Percentiles rank a stretch among this genome's conserved stretches.
Evolutionary conservation across 2,329 filamentous ascomycete genomes (phyloP).

Genomic region (Fusarium chaquense): DNA sequence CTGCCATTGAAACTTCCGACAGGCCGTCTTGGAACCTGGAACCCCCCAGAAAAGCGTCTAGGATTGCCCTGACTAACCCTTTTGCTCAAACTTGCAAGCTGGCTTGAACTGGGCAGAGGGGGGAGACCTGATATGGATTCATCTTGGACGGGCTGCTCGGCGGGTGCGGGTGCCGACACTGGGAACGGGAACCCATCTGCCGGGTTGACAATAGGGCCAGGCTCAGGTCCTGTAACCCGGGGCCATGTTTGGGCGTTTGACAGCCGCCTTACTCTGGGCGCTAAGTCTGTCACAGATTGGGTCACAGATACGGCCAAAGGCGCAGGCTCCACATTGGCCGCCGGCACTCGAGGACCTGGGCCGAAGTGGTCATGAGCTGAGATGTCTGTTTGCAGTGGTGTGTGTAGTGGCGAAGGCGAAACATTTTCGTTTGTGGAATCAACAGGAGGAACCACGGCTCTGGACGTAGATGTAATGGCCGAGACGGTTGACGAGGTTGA

Average conservation of each 20-base stretch:
- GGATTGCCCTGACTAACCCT: slow-evolving; percentile 55
- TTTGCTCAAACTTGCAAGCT: slow-evolving; percentile 54
- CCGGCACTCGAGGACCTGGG: slow-evolving; percentile 38
- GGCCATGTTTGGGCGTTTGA: slow-evolving; percentile 63
- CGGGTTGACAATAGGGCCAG: slow-evolving; percentile 34
- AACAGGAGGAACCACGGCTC: slow-evolving; percentile 28
- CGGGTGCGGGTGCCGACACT: slow-evolving; percentile 51
- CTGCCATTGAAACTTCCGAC: slow-evolving; percentile 52
- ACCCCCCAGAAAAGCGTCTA: slow-evolving; percentile 59
- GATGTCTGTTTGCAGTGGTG: slow-evolving; percentile 17
- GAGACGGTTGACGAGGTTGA: slow-evolving; percentile 38
- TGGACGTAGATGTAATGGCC: slow-evolving; percentile 8
- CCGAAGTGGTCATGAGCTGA: slow-evolving; percentile 10
- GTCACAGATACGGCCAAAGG: slow-evolving; percentile 42
- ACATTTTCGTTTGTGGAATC: slow-evolving; percentile 7
- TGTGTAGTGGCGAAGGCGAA: slow-evolving; percentile 17
- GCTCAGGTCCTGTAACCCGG: slow-evolving; percentile 47
- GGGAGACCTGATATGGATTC: slow-evolving; percentile 54
- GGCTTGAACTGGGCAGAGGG: slow-evolving; percentile 55
- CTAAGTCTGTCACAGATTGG: slow-evolving; percentile 24
- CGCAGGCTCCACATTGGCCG: slow-evolving; percentile 49
- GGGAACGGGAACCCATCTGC: slow-evolving; percentile 57
- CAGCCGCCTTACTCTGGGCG: slow-evolving; percentile 46
- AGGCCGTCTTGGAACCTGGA: slow-evolving; percentile 57
- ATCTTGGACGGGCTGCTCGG: slow-evolving; percentile 44